Base-by-base conservation (phyloP, 2,329 filamentous ascomycete genomes). In the Botrytis squamosa region DNA sequence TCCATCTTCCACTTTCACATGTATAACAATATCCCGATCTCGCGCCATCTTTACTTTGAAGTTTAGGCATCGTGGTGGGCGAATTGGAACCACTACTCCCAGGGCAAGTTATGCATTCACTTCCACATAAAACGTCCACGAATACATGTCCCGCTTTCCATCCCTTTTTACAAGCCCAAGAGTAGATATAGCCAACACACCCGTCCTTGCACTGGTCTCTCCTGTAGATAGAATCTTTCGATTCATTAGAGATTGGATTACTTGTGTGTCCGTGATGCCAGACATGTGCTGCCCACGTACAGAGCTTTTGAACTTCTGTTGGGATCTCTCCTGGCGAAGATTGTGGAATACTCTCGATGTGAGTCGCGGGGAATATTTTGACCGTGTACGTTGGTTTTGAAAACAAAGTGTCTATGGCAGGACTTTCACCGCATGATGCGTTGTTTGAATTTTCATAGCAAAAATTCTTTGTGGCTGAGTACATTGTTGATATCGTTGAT, bases 331-430 rank as follows among this genome's bases (percentile, higher is more conserved):
- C 36, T 3, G 10, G 36, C 22, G 25, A 40, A 22, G 10, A 16
- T 25, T 40, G 6, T 29, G 52, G n/a, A 18, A 55, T 55, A 29
- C 6, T 55, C n/a, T 62, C 36, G 6, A 62, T n/a, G 0, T 40
- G 33, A 7, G 10, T 4, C 18, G 59, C 10, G 7, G 59, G 36
- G 36, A 40, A 38, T 40, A 62, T n/a, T 40, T 38, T 36, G 36
- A 62, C 59, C 10, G 25, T 55, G 52, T 55, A 29, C 8, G 6
- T 29, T 7, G n/a, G 12, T 2, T n/a, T 29, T 55, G 12, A 8
- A 18, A 29, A n/a, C 0, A 29, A 7, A 55, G 5, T 0, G 6
- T 55, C 4, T 18, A 18, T 1, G 6, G n/a, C 3, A 16, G n/a
- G 52, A 29, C 5, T 29, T 0, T 4, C 52, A 29, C 6, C 6